Evolutionary conservation across 1,284 basidiomycete genomes (phyloP).

Genomic region (Marasmius sp.): DNA sequence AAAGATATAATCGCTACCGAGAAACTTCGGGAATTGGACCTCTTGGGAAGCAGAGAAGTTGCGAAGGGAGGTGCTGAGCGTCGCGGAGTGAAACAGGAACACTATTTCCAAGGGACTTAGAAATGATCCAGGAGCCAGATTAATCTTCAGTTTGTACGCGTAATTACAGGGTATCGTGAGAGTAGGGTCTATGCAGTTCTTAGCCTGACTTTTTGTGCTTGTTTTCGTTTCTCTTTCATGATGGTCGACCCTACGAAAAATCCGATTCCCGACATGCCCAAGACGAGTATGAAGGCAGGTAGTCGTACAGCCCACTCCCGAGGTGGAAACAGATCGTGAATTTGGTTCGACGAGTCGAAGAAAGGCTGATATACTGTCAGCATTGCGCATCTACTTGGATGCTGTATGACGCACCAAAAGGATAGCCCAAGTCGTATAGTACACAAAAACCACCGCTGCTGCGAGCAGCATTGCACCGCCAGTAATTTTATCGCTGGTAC

Average conservation of each 20-base stretch:
- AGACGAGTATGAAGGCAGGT: conserved; percentile 79
- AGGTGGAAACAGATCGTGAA: conserved; percentile 80
- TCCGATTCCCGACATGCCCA: conserved; percentile 78
- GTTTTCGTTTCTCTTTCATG: conserved; percentile 71
- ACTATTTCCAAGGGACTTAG: conserved; percentile 22
- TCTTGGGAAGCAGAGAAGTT: conserved; percentile 27
- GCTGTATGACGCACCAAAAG: conserved; percentile 61
- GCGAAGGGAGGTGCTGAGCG: conserved; percentile 23
- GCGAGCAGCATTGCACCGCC: conserved; percentile 80
- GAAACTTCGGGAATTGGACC: conserved; percentile 53
- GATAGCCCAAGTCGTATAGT: conserved; percentile 91
- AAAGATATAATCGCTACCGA: conserved; percentile 64
- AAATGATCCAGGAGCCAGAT: conserved; percentile 16
- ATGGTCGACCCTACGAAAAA: conserved; percentile 78
- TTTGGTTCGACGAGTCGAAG: conserved; percentile 68
- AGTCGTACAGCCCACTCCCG: conserved; percentile 90
- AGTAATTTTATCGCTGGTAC: conserved; percentile 76
- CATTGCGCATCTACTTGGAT: conserved; percentile 1
- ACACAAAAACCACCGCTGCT: conserved; percentile 77
- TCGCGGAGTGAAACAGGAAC: conserved; percentile 20
- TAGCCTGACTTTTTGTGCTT: conserved; percentile 54
- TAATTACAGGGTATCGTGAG: not conserved
- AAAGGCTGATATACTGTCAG: conserved; percentile 64
- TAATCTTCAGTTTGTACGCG: not conserved
- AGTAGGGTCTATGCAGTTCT: conserved; percentile 45